These are phyloP conservation scores for Termitomyces sp. DNA, from an alignment of 768 basidiomycete genomes.

Conservation along the genomic window DNA sequence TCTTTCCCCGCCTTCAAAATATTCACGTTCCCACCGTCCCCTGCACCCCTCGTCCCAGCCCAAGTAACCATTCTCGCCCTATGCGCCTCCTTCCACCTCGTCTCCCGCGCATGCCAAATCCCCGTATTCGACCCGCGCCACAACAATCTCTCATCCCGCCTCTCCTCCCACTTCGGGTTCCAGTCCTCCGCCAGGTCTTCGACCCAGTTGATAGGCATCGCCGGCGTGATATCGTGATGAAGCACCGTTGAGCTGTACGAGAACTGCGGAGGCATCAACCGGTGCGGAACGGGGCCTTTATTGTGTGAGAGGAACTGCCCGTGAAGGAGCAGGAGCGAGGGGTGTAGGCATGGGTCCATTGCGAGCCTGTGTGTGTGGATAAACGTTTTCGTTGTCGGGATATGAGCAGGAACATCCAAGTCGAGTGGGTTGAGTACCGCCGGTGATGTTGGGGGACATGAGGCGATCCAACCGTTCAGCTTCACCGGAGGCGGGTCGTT, in stretches of 20 bases:
- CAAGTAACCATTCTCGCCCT: constrained; percentile 37
- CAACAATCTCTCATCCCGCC: constrained; percentile 48
- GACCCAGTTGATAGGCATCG: constrained; percentile 41
- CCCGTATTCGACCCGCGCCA: constrained; percentile 79
- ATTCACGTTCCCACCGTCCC: constrained; percentile 23
- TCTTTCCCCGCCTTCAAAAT: constrained; percentile 26
- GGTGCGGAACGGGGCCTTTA: constrained; percentile 38
- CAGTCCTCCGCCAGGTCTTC: constrained; percentile 31
- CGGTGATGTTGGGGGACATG: constrained; percentile 30
- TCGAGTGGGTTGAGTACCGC: constrained; percentile 24
- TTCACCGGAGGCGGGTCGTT: constrained; percentile 24
- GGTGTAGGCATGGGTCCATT: constrained; percentile 46
- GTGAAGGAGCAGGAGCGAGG: constrained; percentile 32
- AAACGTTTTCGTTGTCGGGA: constrained; percentile 29
- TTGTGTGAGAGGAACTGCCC: constrained; percentile 49
- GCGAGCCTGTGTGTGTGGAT: constrained; percentile 38
- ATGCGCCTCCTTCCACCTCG: constrained; percentile 43
- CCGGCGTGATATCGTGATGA: constrained; percentile 48
- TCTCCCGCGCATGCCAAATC: constrained; percentile 35
- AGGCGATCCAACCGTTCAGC: constrained; percentile 32
- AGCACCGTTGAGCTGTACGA: constrained; percentile 40
- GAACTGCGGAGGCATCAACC: constrained; percentile 44
- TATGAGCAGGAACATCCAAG: constrained; percentile 18
- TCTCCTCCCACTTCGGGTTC: constrained; percentile 55
- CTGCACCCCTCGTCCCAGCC: constrained; percentile 10